These are phyloP conservation scores for Monosporascus ibericus DNA, from an alignment of 2,329 filamentous ascomycete genomes.

Conservation along the genomic window DNA sequence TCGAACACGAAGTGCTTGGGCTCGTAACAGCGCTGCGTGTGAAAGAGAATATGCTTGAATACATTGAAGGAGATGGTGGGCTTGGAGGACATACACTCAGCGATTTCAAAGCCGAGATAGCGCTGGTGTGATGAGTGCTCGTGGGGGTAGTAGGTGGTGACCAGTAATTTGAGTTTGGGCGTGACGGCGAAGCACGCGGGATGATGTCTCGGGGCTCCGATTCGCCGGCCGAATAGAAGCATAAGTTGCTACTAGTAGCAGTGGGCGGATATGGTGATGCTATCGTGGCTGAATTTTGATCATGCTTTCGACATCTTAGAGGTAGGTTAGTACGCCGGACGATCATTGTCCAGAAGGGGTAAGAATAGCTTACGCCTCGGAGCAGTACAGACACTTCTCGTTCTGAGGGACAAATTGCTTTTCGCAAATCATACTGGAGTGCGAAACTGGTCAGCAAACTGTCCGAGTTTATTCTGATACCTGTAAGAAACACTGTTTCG, in stretches of 20 bases:
- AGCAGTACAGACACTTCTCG: conserved; percentile 56
- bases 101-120: conserved; percentile 50
- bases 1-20: conserved; percentile 47
- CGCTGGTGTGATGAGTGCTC: conserved; percentile 40
- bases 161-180: conserved; percentile 49
- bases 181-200: conserved; percentile 56
- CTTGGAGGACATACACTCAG: conserved; percentile 48
- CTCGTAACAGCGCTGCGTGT: conserved; percentile 44
- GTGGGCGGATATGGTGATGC: conserved; percentile 20
- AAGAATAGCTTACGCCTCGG: conserved; percentile 47
- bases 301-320: conserved; percentile 49
- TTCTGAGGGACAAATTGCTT: conserved; percentile 58
- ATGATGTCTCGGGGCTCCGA: conserved; percentile 56
- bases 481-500: conserved; percentile 20
- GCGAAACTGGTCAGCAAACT: conserved; percentile 21
- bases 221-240: conserved; percentile 39
- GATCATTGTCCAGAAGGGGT: conserved; percentile 8
- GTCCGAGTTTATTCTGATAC: conserved; percentile 2
- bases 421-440: conserved; percentile 57
- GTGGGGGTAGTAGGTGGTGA: conserved; percentile 48
- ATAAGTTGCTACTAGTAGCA: conserved; percentile 29
- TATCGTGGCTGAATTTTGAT: conserved; percentile 35
- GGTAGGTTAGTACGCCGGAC: conserved; percentile 17
- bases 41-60: conserved; percentile 48
- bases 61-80: conserved; percentile 45